These are phyloP conservation scores for Trichoderma guizhouense DNA, from an alignment of 2,329 filamentous ascomycete species.

Conservation along the genomic window DNA sequence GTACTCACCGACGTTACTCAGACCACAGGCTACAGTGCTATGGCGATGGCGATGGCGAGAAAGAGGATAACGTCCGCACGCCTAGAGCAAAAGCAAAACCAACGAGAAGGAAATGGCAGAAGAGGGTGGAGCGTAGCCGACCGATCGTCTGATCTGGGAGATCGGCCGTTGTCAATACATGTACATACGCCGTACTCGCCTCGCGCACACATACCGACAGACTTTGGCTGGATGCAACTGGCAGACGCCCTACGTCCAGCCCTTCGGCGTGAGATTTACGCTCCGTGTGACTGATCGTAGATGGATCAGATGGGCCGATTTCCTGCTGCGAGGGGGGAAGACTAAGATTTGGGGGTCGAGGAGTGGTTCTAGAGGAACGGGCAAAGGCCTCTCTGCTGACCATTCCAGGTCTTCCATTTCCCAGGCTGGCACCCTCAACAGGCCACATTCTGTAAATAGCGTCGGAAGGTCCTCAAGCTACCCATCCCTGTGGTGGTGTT, in stretches of 20 bases:
- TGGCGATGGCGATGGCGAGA: not conserved
- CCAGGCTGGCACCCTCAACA: not conserved
- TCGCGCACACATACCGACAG: not conserved
- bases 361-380: not conserved
- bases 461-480: not conserved
- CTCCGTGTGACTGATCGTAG: constrained; percentile 14
- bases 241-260: not conserved
- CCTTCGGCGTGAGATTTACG: constrained; percentile 12
- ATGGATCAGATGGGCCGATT: constrained; percentile 19
- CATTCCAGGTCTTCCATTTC: not conserved
- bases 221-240: not conserved
- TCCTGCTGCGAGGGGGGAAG: constrained; percentile 5
- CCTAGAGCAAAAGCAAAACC: not conserved
- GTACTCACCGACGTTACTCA: not conserved
- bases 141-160: constrained; percentile 18
- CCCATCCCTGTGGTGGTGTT: not conserved
- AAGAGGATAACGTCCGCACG: not conserved
- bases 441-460: not conserved
- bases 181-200: not conserved
- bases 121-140: constrained; percentile 12
- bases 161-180: constrained; percentile 13
- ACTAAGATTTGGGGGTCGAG: not conserved
- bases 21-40: not conserved
- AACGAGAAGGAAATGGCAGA: not conserved
- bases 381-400: constrained; percentile 7